Conservation (phyloP, 192 early-diverging fungal genomes). For the Coemansia guatemalensis region DNA sequence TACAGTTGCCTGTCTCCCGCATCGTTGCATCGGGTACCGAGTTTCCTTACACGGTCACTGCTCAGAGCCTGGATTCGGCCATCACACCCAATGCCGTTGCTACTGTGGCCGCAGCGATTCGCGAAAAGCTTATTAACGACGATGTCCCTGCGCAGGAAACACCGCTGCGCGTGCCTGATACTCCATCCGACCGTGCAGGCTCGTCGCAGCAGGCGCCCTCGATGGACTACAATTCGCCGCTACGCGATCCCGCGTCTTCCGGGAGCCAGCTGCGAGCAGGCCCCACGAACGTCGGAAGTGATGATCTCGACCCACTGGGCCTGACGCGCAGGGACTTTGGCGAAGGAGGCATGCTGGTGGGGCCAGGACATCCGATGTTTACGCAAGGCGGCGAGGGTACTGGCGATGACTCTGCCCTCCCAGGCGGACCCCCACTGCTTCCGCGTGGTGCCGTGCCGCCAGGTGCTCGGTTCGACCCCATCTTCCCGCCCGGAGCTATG, state of each 20-base stretch:
- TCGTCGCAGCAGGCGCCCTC: neutral
- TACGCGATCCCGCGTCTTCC: neutral
- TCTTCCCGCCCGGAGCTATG: slow-evolving; percentile 69
- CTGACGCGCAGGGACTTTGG: slow-evolving; percentile 37
- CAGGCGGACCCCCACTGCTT: slow-evolving; percentile 61
- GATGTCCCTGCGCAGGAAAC: neutral
- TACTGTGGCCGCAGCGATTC: slow-evolving; percentile 22
- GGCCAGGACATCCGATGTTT: slow-evolving; percentile 89
- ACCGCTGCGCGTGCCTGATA: neutral
- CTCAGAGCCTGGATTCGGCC: neutral
- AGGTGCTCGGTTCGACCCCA: slow-evolving; percentile 91
- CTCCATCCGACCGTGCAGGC: neutral
- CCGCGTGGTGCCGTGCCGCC: slow-evolving; percentile 74
- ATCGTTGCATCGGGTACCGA: slow-evolving; percentile 8
- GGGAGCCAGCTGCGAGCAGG: neutral
- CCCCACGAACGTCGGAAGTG: slow-evolving; percentile 57
- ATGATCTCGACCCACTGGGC: slow-evolving; percentile 66
- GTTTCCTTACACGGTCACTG: slow-evolving; percentile 20
- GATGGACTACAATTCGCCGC: neutral
- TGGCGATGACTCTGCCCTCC: slow-evolving; percentile 33
- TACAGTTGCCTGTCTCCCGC: slow-evolving; percentile 9
- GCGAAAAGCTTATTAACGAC: slow-evolving; percentile 14
- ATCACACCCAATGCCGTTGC: slow-evolving; percentile 19
- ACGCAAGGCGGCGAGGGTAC: slow-evolving; percentile 43
- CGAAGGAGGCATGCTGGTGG: slow-evolving; percentile 81